A percentile compares a stretch with the other conserved stretches of the same genome.
Conservation (phyloP, 495 filamentous ascomycete genomes). For the Penicillium salamii region DNA sequence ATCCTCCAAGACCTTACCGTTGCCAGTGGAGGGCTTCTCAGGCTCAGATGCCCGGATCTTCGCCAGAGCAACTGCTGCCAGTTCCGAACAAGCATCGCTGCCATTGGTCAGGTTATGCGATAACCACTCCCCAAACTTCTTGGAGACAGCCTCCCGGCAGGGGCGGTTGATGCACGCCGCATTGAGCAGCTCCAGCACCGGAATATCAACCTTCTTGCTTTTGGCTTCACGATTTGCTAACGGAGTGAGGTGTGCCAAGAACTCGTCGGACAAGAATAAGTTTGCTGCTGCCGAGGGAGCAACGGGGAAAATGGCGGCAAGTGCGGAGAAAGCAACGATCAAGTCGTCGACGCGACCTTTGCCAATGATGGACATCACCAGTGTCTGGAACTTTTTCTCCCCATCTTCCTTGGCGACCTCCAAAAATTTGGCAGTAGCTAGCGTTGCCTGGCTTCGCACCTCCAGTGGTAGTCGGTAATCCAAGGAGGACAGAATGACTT, state of each 20-base stretch:
- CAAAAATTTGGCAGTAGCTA: constrained; percentile 77
- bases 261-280: constrained; percentile 82
- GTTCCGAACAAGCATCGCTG: constrained; percentile 57
- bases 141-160: constrained; percentile 76
- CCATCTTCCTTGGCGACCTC: constrained; percentile 69
- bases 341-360: constrained; percentile 56
- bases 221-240: constrained; percentile 71
- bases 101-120: constrained; percentile 71
- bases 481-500: constrained; percentile 72
- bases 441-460: constrained; percentile 68
- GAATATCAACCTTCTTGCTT: constrained; percentile 73
- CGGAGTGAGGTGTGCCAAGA: constrained; percentile 65
- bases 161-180: constrained; percentile 78
- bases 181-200: constrained; percentile 82
- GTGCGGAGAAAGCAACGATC: constrained; percentile 81
- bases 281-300: constrained; percentile 63
- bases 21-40: constrained; percentile 32
- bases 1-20: constrained; percentile 41
- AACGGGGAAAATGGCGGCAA: constrained; percentile 81
- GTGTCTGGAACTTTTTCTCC: constrained; percentile 58
- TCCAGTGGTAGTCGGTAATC: constrained; percentile 69
- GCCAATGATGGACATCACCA: constrained; percentile 57
- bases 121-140: constrained; percentile 79
- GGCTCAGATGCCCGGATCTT: constrained; percentile 60
- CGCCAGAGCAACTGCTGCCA: constrained; percentile 84